These are phyloP conservation scores for Eremothecium coryli DNA, from an alignment of 1,139 yeast genomes.

Conservation along the genomic window DNA sequence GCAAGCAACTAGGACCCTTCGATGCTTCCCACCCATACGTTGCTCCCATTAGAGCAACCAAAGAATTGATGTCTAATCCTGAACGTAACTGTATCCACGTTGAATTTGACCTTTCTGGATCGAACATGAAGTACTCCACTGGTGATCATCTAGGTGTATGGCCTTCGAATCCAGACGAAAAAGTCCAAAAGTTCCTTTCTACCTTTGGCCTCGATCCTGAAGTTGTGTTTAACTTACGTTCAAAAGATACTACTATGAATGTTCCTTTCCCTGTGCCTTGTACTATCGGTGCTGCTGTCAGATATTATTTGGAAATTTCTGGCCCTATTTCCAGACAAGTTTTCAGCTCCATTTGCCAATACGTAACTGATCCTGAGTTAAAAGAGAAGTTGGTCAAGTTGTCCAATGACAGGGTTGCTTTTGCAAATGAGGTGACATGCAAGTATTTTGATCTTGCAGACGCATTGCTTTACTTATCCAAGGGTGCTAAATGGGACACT, in stretches of 20 bases:
- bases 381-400: conserved; percentile 46
- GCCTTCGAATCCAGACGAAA: conserved; percentile 82
- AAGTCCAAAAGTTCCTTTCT: conserved; percentile 52
- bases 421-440: conserved; percentile 54
- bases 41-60: conserved; percentile 53
- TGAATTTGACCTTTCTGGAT: conserved; percentile 70
- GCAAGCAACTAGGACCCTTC: conserved; percentile 59
- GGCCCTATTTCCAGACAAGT: conserved; percentile 93
- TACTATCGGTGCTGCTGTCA: conserved; percentile 75
- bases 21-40: conserved; percentile 76
- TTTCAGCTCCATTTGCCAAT: conserved; percentile 65
- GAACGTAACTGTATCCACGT: conserved; percentile 78
- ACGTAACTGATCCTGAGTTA: conserved; percentile 63
- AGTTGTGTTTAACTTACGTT: conserved; percentile 55
- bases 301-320: conserved; percentile 82
- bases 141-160: conserved; percentile 95
- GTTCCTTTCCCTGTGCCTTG: conserved; percentile 88
- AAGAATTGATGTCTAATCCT: conserved; percentile 60
- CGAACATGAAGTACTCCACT: conserved; percentile 76
- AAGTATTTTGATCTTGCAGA: conserved; percentile 69
- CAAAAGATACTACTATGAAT: conserved; percentile 65
- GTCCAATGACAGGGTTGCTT: conserved; percentile 58
- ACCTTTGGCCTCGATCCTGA: conserved; percentile 54
- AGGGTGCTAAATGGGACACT: conserved; percentile 54
- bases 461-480: conserved; percentile 53